Conservation (phyloP, 2,329 filamentous ascomycete species). For the Penicillium olsonii region DNA sequence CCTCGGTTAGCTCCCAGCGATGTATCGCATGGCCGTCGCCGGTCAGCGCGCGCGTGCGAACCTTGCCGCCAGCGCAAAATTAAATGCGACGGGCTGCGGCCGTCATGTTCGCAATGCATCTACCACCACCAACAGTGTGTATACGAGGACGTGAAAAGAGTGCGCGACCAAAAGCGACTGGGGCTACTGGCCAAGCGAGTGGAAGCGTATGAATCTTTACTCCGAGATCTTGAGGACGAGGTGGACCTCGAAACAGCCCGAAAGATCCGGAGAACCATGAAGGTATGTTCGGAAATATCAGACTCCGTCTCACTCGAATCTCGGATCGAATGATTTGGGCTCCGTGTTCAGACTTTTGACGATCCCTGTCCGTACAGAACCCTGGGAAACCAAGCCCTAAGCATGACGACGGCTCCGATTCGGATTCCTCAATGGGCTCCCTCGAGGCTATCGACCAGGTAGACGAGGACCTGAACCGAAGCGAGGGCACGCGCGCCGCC, state of each 20-base stretch:
- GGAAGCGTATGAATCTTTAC: conserved; percentile 30
- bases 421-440: conserved; percentile 36
- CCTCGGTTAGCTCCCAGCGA: conserved; percentile 27
- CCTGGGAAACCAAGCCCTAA: not conserved
- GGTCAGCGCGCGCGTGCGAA: conserved; percentile 38
- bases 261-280: conserved; percentile 28
- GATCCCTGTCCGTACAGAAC: conserved; percentile 2
- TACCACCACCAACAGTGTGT: conserved; percentile 26
- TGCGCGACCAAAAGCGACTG: conserved; percentile 38
- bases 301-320: not conserved
- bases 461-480: conserved; percentile 44
- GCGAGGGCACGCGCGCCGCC: conserved; percentile 35
- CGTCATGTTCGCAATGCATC: conserved; percentile 30
- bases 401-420: conserved; percentile 17
- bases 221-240: conserved; percentile 28
- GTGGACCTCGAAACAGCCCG: conserved; percentile 22
- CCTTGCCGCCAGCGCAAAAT: conserved; percentile 38
- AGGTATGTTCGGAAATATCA: conserved; percentile 19
- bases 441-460: conserved; percentile 44
- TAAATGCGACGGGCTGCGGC: conserved; percentile 36
- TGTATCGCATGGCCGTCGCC: conserved; percentile 23
- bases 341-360: not conserved
- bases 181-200: conserved; percentile 25
- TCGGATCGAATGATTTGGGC: conserved; percentile 1
- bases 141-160: conserved; percentile 38